Percentiles rank a stretch among this genome's conserved stretches.
These are phyloP conservation scores for Euphorbia celastroides DNA, from an alignment of 441 rosid genomes.

Conservation along the genomic window DNA sequence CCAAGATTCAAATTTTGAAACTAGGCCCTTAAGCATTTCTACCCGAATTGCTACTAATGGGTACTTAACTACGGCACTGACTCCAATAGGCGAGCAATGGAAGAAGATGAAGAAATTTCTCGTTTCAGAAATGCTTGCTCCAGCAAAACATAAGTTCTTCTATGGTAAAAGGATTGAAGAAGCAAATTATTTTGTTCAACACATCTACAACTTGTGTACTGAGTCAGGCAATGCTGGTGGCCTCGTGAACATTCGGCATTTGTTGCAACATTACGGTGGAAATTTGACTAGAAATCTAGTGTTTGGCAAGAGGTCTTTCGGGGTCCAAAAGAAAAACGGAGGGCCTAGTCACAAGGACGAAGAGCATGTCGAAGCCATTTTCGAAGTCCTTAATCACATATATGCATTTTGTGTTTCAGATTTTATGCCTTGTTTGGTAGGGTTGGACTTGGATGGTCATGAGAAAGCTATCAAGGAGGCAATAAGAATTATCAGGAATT, in stretches of 20 bases:
- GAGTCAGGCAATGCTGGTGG: not conserved
- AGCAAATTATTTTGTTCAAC: not conserved
- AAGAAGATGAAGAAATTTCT: slow-evolving; percentile 51
- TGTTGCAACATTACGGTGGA: not conserved
- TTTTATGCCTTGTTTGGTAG: not conserved
- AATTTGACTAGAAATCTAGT: not conserved
- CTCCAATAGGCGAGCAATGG: slow-evolving; percentile 44
- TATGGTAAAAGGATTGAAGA: slow-evolving; percentile 10
- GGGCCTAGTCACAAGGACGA: not conserved
- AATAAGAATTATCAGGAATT: not conserved
- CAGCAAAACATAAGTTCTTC: slow-evolving; percentile 24
- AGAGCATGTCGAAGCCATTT: not conserved
- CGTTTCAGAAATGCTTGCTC: slow-evolving; percentile 27
- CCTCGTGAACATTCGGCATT: slow-evolving; percentile 30
- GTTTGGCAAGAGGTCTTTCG: not conserved
- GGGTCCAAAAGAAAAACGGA: not conserved
- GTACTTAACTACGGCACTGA: slow-evolving; percentile 6
- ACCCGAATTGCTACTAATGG: not conserved
- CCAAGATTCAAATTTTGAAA: not conserved
- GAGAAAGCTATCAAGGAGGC: not conserved
- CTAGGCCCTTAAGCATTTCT: not conserved
- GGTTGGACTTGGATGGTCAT: not conserved
- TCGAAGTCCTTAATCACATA: not conserved
- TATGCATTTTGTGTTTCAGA: not conserved
- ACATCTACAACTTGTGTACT: slow-evolving; percentile 27